Percentiles rank a stretch among this genome's conserved stretches.
Evolutionary conservation across 2,329 filamentous ascomycete species (phyloP).

Genomic region (Orbilia ellipsospora): DNA sequence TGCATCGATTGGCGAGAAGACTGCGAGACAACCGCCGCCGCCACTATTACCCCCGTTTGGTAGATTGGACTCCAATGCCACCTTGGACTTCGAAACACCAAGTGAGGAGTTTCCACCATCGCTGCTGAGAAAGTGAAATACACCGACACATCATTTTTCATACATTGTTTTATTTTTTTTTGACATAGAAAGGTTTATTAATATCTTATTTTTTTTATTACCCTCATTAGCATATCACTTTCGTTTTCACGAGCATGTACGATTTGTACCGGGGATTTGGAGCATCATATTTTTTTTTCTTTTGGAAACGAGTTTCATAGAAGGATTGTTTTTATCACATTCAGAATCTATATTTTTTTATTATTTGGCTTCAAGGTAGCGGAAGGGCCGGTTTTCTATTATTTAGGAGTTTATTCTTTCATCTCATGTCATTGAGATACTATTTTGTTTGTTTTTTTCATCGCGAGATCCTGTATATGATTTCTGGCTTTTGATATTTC

Average conservation of each 20-base stretch:
- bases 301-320: slow-evolving; percentile 29
- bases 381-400: slow-evolving; percentile 28
- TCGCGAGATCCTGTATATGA: too few relatives aligned
- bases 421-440: slow-evolving; percentile 47
- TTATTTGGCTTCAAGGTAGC: neutral
- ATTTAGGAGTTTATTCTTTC: neutral
- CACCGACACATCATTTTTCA: slow-evolving; percentile 14
- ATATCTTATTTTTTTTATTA: slow-evolving; percentile 7
- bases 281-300: slow-evolving; percentile 40
- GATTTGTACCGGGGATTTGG: slow-evolving; percentile 34
- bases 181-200: slow-evolving; percentile 14
- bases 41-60: slow-evolving; percentile 39
- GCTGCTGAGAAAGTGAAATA: slow-evolving; percentile 26
- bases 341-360: slow-evolving; percentile 16
- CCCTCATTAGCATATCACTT: slow-evolving; percentile 4
- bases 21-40: slow-evolving; percentile 16
- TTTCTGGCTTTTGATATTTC: too few relatives aligned
- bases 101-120: slow-evolving; percentile 51
- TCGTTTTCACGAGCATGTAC: slow-evolving; percentile 37
- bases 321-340: slow-evolving; percentile 33
- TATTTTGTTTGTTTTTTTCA: slow-evolving; percentile 8
- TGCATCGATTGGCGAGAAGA: slow-evolving; percentile 21
- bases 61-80: slow-evolving; percentile 32
- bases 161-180: slow-evolving; percentile 10
- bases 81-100: slow-evolving; percentile 45